Base-by-base conservation (phyloP, 768 basidiomycete species). In the Cantharellus cinnabarinus region DNA sequence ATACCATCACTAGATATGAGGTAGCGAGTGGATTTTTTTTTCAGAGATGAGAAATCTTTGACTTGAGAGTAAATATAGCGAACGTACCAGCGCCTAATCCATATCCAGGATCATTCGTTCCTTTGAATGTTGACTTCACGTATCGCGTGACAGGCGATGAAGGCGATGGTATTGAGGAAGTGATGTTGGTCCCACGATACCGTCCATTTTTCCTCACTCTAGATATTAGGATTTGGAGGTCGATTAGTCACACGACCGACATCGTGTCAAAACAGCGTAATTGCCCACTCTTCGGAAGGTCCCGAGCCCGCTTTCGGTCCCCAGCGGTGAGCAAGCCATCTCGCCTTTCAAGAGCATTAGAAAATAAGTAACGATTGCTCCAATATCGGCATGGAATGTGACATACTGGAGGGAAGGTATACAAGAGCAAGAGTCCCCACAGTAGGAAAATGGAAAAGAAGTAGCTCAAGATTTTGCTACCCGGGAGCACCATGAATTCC, bases 41-140 rank as follows among this genome's bases (percentile, higher is more conserved):
- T 29, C 50, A 41, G 15, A 14, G n/a, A 20, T 7, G 35, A 4
- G 20, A 56, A 53, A 15, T 14, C 10, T 14, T 10, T 54, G 52
- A 29, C 20, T 29, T 29, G 20, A 29, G 20, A 35, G 52, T 10
- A 29, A 48, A 48, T 10, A 48, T 48, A 29, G 29, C 5, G 3
- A n/a, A 41, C 60, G 14, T 14, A 61, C 60, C 66, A 4, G 82
- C 68, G 15, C 80, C 79, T 2, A 78, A 70, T 2, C 71, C 65
- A 68, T 87, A 88, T 3, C 87, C 84, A 4, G 89, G 85, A 66
- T 91, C 89, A 4, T 86, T 86, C 41, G 77, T 70, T 1, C 79
- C 83, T 54, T 72, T 76, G 62, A 89, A 72, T 3, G 73, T 74
- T 3, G 79, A 80, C 65, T 82, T 76, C 37, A 81, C 80, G 50